phyloP scores from a whole-genome alignment of 495 filamentous ascomycete genomes.

The Aspergillus funiculosus region DNA sequence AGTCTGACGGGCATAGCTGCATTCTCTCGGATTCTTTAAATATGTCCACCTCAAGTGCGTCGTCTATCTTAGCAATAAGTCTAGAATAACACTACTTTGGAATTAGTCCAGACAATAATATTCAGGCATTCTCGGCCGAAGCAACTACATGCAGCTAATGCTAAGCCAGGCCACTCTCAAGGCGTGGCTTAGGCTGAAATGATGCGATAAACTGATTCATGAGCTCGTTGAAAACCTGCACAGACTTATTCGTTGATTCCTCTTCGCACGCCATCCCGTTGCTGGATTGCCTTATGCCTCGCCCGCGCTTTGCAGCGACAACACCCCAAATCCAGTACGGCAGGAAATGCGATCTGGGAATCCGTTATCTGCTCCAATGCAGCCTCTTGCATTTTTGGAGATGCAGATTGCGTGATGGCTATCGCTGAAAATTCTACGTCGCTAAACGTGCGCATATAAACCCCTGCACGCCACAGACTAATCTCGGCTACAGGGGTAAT shows the following conservation, averaged over 20 bases:
- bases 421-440: background rate
- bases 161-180: too few species aligned
- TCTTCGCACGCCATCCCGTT: constrained; percentile 8
- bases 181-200: background rate
- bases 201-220: background rate
- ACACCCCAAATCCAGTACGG: too few species aligned
- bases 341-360: background rate
- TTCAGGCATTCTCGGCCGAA: too few species aligned
- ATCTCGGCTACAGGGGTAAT: background rate
- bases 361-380: background rate
- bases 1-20: background rate
- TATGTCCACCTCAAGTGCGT: too few species aligned
- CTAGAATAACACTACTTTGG: too few species aligned
- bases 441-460: background rate
- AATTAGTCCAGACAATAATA: too few species aligned
- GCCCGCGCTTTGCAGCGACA: too few species aligned
- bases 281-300: background rate
- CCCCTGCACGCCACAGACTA: background rate
- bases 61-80: too few species aligned
- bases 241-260: background rate
- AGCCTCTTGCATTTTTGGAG: constrained; percentile 7
- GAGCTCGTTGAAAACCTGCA: background rate
- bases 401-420: constrained; percentile 1
- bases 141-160: too few species aligned
- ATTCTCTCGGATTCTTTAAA: too few species aligned